Evolutionary conservation across 495 filamentous ascomycete species (phyloP).

Genomic region (Pseudevernia furfuracea): DNA sequence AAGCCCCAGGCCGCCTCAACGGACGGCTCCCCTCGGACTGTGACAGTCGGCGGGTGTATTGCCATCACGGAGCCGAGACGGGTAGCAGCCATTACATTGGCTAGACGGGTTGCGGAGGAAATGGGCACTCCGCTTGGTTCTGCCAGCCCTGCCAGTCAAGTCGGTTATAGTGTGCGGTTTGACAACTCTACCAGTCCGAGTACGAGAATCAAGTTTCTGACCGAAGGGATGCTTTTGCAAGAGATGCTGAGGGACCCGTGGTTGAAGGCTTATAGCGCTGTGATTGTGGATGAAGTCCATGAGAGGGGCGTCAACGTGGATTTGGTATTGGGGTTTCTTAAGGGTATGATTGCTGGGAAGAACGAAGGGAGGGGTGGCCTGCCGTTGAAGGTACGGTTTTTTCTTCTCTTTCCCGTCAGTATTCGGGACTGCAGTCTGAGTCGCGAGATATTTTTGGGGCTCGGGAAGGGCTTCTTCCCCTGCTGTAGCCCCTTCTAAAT

Average conservation of each 20-base stretch:
- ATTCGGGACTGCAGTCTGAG: background rate
- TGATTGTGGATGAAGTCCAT: slow-evolving; percentile 95
- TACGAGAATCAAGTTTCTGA: slow-evolving; percentile 84
- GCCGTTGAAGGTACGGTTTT: slow-evolving; percentile 51
- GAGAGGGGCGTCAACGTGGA: slow-evolving; percentile 97
- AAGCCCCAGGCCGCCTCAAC: slow-evolving; percentile 33
- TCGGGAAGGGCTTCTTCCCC: background rate
- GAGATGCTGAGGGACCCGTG: slow-evolving; percentile 84
- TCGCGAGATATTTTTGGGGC: background rate
- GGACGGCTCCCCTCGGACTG: slow-evolving; percentile 40
- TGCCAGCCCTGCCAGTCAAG: slow-evolving; percentile 57
- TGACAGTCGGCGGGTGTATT: slow-evolving; percentile 74
- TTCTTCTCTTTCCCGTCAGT: background rate
- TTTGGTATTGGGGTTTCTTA: slow-evolving; percentile 78
- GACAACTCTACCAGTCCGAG: slow-evolving; percentile 70
- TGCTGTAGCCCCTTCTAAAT: background rate
- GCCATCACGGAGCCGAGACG: slow-evolving; percentile 91
- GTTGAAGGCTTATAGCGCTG: slow-evolving; percentile 74
- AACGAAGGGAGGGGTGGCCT: slow-evolving; percentile 54
- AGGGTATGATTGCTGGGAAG: slow-evolving; percentile 56
- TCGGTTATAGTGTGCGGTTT: slow-evolving; percentile 92
- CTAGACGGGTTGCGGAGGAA: slow-evolving; percentile 79
- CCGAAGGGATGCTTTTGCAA: slow-evolving; percentile 93
- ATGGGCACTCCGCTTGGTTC: slow-evolving; percentile 74
- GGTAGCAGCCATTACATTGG: slow-evolving; percentile 90